Evolutionary conservation across 345 rosid genomes (phyloP).

Genomic region (Dovyalis caffra): DNA sequence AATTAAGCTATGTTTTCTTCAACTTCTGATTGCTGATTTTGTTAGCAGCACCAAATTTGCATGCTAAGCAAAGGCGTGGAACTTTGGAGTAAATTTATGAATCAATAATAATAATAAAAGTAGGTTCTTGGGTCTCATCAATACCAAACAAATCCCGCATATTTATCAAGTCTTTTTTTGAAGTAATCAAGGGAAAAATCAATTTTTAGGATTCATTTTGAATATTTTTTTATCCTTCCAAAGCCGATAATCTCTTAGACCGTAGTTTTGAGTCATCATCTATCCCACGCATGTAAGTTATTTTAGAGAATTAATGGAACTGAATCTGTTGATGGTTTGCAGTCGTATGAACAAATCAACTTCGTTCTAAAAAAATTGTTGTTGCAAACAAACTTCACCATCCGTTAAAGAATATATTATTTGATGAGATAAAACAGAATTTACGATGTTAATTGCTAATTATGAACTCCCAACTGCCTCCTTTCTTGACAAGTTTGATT

Average conservation of each 20-base stretch:
- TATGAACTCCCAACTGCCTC: not conserved
- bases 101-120: not conserved
- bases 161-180: not conserved
- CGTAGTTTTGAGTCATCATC: not conserved
- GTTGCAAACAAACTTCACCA: not conserved
- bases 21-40: not conserved
- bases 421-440: not conserved
- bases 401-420: not conserved
- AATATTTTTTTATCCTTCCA: not conserved
- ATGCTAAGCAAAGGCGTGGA: conserved; percentile 22
- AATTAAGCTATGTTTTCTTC: not conserved
- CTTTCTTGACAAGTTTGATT: not conserved
- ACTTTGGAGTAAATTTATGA: not conserved
- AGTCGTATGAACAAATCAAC: not conserved
- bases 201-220: not conserved
- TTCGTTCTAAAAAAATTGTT: not conserved
- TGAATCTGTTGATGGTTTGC: not conserved
- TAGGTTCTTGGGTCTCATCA: conserved; percentile 21
- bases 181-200: not conserved
- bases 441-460: not conserved
- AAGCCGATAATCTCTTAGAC: not conserved
- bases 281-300: not conserved
- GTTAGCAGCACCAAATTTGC: conserved; percentile 8
- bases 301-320: not conserved
- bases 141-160: conserved; percentile 21